These are phyloP conservation scores for Pythium monospermum DNA, from an alignment of 352 stramenopile species.

Conservation along the genomic window DNA sequence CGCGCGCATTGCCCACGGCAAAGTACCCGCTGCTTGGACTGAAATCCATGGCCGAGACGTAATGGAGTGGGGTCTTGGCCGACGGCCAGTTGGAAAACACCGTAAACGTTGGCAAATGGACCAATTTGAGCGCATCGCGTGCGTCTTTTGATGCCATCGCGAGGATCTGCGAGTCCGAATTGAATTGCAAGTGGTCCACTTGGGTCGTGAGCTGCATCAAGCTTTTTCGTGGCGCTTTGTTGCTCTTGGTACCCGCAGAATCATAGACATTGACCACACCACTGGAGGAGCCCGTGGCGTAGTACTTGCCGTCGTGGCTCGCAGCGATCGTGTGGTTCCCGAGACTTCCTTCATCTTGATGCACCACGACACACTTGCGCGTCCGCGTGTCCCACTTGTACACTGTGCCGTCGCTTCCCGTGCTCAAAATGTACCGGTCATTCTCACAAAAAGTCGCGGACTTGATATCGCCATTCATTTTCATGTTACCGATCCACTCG, in stretches of 20 bases:
- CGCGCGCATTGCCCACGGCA: slow-evolving; percentile 95
- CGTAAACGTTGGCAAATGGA: slow-evolving; percentile 92
- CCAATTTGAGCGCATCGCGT: slow-evolving; percentile 93
- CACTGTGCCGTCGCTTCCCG: slow-evolving; percentile 93
- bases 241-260: slow-evolving; percentile 40
- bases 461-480: slow-evolving; percentile 94
- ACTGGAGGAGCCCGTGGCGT: slow-evolving; percentile 93
- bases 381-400: slow-evolving; percentile 95
- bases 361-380: slow-evolving; percentile 69
- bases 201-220: slow-evolving; percentile 96
- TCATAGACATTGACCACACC: slow-evolving; percentile 98
- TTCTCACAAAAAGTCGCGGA: slow-evolving; percentile 91
- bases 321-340: slow-evolving; percentile 79
- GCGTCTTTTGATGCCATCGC: slow-evolving; percentile 89
- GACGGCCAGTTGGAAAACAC: slow-evolving; percentile 99
- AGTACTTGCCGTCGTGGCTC: slow-evolving; percentile 58
- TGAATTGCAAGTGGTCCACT: slow-evolving; percentile 89
- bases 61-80: slow-evolving; percentile 93
- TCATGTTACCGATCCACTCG: slow-evolving; percentile 91
- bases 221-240: slow-evolving; percentile 85
- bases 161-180: slow-evolving; percentile 92
- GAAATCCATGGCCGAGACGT: slow-evolving; percentile 96
- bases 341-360: slow-evolving; percentile 82
- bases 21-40: slow-evolving; percentile 93
- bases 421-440: slow-evolving; percentile 90